Conservation (phyloP, 2,329 filamentous ascomycete species). For the Dothistroma pini region DNA sequence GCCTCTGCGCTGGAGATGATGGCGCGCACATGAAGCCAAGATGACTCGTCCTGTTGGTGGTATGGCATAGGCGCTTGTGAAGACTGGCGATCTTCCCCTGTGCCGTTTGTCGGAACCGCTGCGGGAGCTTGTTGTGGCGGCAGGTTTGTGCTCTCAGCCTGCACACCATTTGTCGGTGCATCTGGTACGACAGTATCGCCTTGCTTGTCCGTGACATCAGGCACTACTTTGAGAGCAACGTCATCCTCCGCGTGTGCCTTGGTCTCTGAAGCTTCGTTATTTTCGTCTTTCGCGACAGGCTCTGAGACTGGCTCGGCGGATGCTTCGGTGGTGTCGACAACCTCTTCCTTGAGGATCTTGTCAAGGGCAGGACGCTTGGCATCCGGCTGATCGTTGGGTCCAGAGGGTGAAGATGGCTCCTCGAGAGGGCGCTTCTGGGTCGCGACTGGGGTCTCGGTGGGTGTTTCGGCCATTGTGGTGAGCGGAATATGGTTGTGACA, state of each 20-base stretch:
- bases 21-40: conserved; percentile 94
- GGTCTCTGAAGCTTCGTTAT: conserved; percentile 40
- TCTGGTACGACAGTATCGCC: conserved; percentile 68
- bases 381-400: conserved; percentile 87
- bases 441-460: conserved; percentile 46
- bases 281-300: conserved; percentile 30
- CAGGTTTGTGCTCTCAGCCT: conserved; percentile 26
- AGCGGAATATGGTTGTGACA: neutral
- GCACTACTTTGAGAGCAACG: conserved; percentile 42
- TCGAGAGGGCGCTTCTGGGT: conserved; percentile 92
- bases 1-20: conserved; percentile 97
- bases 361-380: conserved; percentile 95
- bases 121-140: conserved; percentile 9
- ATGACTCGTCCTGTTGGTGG: conserved; percentile 76
- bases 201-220: conserved; percentile 52
- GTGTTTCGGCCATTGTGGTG: conserved; percentile 32
- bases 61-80: conserved; percentile 40
- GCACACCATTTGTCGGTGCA: conserved; percentile 49
- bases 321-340: conserved; percentile 36
- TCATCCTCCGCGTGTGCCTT: conserved; percentile 16
- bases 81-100: conserved; percentile 48
- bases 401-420: conserved; percentile 92
- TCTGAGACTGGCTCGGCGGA: conserved; percentile 18
- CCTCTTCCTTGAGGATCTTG: conserved; percentile 72
- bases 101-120: conserved; percentile 43